Evolutionary conservation across 306 rosid species (phyloP), one percentile per base, ranked within the genome.

Genomic region (Myrica gale): DNA sequence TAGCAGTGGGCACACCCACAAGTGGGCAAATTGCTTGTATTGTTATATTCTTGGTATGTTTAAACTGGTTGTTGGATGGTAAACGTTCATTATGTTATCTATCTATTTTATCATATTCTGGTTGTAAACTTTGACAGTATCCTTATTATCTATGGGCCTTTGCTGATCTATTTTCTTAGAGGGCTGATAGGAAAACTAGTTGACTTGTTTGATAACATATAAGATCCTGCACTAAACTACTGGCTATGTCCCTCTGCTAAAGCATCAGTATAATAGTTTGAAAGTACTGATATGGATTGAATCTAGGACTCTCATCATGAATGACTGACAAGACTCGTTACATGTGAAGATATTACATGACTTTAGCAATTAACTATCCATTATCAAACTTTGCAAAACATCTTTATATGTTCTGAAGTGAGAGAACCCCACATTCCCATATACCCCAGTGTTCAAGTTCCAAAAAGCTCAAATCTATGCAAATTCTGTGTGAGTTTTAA

Each of bases 151-250:
- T 46, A 62, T 72, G 56, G 21, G 54, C 8, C 76, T 11, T 66
- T 47, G 69, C 75, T 74, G 12, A 74, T 68, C 21, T 75, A 68
- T 41, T 15, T 80, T 71, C 7, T 57, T 79, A 63, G 7, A 44
- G 39, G 67, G 16, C 43, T 26, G 16, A 26, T 17, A 6, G 43
- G 67, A 26, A 60, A 60, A 60, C 16, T 60, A 26, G 43, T 13
- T 10, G 4, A 16, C 43, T 60, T 60, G 13, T 17, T 26, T 60
- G 41, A 60, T 6, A n/a, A 11, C 1, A 53, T 17, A 17, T 17
- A 53, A 17, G 57, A 17, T 53, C 57, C 3, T 15, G 17, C 57
- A 17, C 20, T 15, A 53, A 46, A 1, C 10, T 46, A 46, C 9
- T 46, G 7, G 50, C 7, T 6, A 46, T 46, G 50, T 6, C 10